These are phyloP conservation scores for Solanum sejunctum DNA, from an alignment of 257 asterid genomes.

Conservation along the genomic window DNA sequence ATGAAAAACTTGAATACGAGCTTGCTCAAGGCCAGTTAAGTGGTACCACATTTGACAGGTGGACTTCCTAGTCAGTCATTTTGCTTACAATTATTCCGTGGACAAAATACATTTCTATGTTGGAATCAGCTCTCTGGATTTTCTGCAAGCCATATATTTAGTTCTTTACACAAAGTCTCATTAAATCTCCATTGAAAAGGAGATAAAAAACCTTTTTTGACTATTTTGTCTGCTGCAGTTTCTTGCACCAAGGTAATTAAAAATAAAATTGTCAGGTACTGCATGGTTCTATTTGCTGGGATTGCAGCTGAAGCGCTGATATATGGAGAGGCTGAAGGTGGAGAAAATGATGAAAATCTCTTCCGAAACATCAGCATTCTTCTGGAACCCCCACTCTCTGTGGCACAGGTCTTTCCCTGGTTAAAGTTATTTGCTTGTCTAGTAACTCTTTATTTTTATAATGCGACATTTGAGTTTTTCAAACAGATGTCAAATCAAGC, in stretches of 20 bases:
- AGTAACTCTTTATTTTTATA: neutral
- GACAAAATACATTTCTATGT: neutral
- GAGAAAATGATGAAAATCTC: constrained; percentile 91
- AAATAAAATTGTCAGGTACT: constrained; percentile 45
- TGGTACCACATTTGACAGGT: constrained; percentile 93
- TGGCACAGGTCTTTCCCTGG: constrained; percentile 47
- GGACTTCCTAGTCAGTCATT: constrained; percentile 1
- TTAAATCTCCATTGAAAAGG: neutral
- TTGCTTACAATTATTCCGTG: neutral
- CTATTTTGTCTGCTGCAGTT: neutral
- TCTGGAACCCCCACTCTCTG: constrained; percentile 81
- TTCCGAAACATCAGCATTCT: constrained; percentile 66
- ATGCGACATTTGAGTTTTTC: neutral
- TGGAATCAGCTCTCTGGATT: neutral
- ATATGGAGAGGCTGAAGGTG: constrained; percentile 95
- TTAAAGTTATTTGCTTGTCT: neutral
- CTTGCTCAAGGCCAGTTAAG: constrained; percentile 84
- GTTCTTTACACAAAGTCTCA: neutral
- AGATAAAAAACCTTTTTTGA: neutral
- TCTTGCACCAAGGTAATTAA: neutral
- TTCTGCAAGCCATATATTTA: neutral
- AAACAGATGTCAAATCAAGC: constrained; percentile 95
- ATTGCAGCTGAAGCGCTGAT: constrained; percentile 94
- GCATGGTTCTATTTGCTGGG: constrained; percentile 98
- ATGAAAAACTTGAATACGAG: constrained; percentile 81